Conservation (phyloP, 73 alveolate species). For the Stentor roeselii region DNA sequence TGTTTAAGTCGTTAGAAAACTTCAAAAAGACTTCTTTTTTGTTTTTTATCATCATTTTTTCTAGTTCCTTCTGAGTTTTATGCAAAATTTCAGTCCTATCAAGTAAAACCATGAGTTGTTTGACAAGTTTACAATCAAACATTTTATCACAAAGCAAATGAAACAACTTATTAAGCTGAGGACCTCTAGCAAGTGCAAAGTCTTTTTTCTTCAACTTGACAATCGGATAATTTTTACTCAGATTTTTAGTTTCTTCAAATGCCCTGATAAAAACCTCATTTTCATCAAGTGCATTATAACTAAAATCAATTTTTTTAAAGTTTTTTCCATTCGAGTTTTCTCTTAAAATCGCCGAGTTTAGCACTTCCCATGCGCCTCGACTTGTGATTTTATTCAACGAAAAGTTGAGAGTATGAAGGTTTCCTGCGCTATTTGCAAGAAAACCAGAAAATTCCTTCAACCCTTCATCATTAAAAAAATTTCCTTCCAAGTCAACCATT, state of each 20-base stretch:
- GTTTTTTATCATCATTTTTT: neutral
- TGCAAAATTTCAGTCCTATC: neutral
- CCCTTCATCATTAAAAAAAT: constrained; percentile 19
- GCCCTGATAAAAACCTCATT: constrained; percentile 24
- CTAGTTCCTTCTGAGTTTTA: neutral
- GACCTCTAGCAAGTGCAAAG: neutral
- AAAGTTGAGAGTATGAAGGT: neutral
- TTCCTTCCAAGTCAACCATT: constrained; percentile 7
- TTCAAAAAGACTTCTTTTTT: neutral
- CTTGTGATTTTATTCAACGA: constrained; percentile 3
- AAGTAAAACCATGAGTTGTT: neutral
- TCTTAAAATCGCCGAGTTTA: neutral
- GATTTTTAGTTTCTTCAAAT: neutral
- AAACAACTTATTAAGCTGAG: neutral
- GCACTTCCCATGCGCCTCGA: constrained; percentile 29
- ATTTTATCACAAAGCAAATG: neutral
- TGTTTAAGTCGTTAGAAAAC: neutral
- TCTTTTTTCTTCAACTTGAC: neutral
- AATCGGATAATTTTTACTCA: neutral
- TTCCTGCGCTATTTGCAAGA: neutral
- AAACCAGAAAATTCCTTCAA: neutral
- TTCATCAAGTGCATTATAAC: neutral
- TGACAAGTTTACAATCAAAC: neutral
- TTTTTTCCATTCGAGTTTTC: neutral
- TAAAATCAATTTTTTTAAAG: neutral